A percentile compares a stretch with the other conserved stretches of the same genome.
Conservation (phyloP, 768 basidiomycete species). For the Pholiota microspora region DNA sequence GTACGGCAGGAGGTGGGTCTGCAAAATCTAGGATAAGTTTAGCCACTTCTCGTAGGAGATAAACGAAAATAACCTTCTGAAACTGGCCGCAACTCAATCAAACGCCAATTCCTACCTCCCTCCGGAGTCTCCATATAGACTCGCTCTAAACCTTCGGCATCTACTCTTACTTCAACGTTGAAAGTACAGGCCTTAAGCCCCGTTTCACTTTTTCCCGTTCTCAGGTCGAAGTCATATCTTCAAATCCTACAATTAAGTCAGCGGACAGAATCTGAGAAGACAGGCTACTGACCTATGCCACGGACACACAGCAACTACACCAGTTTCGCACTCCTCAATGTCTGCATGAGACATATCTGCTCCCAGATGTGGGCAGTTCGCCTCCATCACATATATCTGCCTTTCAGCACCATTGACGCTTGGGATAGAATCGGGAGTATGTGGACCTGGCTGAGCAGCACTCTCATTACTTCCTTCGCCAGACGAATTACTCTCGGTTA, state of each 20-base stretch:
- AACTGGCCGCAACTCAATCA: constrained; percentile 69
- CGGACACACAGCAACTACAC: constrained; percentile 67
- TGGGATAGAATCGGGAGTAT: not conserved
- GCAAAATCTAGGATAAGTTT: constrained; percentile 49
- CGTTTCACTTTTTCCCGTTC: constrained; percentile 67
- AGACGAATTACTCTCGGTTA: constrained; percentile 10
- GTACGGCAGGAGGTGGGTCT: constrained; percentile 51
- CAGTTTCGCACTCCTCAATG: constrained; percentile 64
- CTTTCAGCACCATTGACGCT: constrained; percentile 17
- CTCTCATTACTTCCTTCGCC: not conserved
- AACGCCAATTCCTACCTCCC: constrained; percentile 51
- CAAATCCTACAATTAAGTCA: not conserved
- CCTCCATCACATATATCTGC: constrained; percentile 79
- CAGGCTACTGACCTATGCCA: constrained; percentile 58
- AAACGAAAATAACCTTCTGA: constrained; percentile 53
- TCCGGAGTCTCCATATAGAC: constrained; percentile 64
- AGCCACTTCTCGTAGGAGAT: not conserved
- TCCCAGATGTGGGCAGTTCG: constrained; percentile 76
- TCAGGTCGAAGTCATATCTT: constrained; percentile 75
- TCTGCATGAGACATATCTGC: constrained; percentile 80
- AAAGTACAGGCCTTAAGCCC: constrained; percentile 71
- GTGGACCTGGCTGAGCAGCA: not conserved
- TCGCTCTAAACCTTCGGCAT: constrained; percentile 37
- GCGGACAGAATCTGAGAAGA: not conserved
- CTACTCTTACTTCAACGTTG: constrained; percentile 46